These are phyloP conservation scores for Neofusicoccum kwambonambiense DNA, from an alignment of 2,329 filamentous ascomycete species.

Conservation along the genomic window DNA sequence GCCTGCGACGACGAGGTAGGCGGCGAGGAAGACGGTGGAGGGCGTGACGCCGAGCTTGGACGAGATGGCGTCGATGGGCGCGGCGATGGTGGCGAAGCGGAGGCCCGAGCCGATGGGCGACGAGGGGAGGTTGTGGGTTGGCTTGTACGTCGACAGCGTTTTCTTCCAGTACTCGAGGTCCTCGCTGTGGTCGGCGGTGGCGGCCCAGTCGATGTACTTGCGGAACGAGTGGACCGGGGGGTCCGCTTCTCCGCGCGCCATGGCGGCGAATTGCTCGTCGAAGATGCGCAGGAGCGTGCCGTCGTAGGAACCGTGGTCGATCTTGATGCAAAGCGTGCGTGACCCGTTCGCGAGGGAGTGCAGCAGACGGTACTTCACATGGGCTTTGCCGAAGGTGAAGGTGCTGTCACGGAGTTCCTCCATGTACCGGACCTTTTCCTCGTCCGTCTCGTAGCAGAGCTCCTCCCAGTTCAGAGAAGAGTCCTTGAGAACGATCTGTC, in stretches of 20 bases:
- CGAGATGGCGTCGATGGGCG: no score
- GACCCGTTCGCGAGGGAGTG: not conserved
- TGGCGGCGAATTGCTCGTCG: conserved; percentile 31
- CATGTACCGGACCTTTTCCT: conserved; percentile 17
- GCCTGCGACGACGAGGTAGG: no score
- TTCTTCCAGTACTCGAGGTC: no score
- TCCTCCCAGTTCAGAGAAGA: not conserved
- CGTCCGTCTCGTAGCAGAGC: conserved; percentile 14
- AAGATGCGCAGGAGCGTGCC: conserved; percentile 40
- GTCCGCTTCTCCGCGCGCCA: not conserved
- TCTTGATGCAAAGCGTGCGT: conserved; percentile 33
- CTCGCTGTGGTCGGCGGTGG: no score
- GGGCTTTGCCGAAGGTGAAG: conserved; percentile 35
- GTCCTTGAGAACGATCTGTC: not conserved
- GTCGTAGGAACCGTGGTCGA: conserved; percentile 38
- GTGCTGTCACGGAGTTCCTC: conserved; percentile 26
- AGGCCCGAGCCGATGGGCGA: no score
- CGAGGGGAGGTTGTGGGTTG: no score
- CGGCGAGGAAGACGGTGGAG: no score
- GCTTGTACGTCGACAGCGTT: no score
- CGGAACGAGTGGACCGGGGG: no score
- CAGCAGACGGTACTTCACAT: conserved; percentile 36
- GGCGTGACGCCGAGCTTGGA: no score
- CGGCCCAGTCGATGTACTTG: no score
- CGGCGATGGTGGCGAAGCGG: no score